These are phyloP conservation scores for Camelina hispida DNA, from an alignment of 345 rosid species.

Conservation along the genomic window DNA sequence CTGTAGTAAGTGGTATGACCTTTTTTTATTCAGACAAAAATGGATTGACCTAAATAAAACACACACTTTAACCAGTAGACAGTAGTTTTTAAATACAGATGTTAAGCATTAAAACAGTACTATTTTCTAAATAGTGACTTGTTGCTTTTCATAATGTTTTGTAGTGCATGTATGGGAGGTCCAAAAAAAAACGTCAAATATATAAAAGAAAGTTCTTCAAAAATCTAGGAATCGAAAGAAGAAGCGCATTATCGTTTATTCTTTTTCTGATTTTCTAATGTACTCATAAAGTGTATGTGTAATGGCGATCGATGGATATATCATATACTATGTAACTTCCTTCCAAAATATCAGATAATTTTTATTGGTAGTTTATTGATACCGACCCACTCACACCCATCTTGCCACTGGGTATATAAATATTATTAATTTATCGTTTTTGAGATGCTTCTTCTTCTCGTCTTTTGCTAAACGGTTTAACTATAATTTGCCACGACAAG, in stretches of 20 bases:
- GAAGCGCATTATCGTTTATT: constrained; percentile 21
- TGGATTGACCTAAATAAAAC: neutral
- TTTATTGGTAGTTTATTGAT: constrained; percentile 7
- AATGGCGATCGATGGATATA: neutral
- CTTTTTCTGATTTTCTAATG: constrained; percentile 13
- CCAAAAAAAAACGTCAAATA: neutral
- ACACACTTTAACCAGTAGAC: neutral
- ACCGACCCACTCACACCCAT: constrained; percentile 21
- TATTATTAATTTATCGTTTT: neutral
- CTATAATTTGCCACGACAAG: neutral
- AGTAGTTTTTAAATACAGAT: neutral
- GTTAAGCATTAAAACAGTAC: neutral
- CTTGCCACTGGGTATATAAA: neutral
- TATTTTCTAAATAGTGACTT: neutral
- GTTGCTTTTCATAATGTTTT: neutral
- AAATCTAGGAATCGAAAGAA: constrained; percentile 23
- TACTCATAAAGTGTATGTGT: constrained; percentile 15
- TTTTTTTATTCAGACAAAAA: neutral
- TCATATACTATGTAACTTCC: neutral
- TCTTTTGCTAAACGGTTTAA: neutral
- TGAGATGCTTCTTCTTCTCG: neutral
- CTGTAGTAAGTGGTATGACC: too few relatives aligned
- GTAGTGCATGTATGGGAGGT: constrained; percentile 6
- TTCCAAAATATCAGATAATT: neutral
- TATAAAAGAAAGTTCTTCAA: neutral